These are phyloP conservation scores for Trichoderma citrinoviride DNA, from an alignment of 2,329 filamentous ascomycete species.

Conservation along the genomic window DNA sequence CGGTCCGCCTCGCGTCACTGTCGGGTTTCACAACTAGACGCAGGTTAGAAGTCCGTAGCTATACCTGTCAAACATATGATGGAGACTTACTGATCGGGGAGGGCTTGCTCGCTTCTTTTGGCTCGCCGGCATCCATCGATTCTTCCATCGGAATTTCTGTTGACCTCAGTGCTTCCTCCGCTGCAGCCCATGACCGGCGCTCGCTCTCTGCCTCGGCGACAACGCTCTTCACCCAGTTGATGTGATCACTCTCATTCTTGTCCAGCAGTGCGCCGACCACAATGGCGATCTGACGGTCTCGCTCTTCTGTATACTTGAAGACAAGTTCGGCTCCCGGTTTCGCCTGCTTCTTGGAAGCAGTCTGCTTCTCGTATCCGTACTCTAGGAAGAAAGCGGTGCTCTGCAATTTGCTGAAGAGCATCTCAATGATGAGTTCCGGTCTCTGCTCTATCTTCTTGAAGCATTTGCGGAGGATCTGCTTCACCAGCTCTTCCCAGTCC, in stretches of 20 bases:
- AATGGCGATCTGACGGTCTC: conserved; percentile 71
- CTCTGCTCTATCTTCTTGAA: conserved; percentile 82
- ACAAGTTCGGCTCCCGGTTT: conserved; percentile 78
- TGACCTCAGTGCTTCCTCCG: conserved; percentile 57
- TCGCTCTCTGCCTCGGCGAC: conserved; percentile 68
- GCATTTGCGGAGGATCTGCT: conserved; percentile 78
- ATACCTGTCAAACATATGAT: not conserved
- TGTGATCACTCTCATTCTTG: conserved; percentile 69
- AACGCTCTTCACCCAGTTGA: conserved; percentile 79
- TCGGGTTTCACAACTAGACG: conserved; percentile 58
- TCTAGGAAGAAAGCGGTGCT: conserved; percentile 84
- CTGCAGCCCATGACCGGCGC: conserved; percentile 73
- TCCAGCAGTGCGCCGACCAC: conserved; percentile 77
- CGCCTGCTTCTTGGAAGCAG: conserved; percentile 60
- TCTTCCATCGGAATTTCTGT: conserved; percentile 37
- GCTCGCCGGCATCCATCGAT: conserved; percentile 30
- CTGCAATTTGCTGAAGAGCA: conserved; percentile 91
- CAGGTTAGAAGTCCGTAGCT: conserved; percentile 23
- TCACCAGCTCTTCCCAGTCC: conserved; percentile 88
- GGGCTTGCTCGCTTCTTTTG: conserved; percentile 31
- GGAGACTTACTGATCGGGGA: conserved; percentile 36
- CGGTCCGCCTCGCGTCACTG: conserved; percentile 62
- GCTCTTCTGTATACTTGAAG: conserved; percentile 69
- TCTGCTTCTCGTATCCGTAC: conserved; percentile 83
- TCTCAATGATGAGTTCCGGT: conserved; percentile 81